Evolutionary conservation across 2,329 filamentous ascomycete species (phyloP).

Genomic region (Microsporum canis): DNA sequence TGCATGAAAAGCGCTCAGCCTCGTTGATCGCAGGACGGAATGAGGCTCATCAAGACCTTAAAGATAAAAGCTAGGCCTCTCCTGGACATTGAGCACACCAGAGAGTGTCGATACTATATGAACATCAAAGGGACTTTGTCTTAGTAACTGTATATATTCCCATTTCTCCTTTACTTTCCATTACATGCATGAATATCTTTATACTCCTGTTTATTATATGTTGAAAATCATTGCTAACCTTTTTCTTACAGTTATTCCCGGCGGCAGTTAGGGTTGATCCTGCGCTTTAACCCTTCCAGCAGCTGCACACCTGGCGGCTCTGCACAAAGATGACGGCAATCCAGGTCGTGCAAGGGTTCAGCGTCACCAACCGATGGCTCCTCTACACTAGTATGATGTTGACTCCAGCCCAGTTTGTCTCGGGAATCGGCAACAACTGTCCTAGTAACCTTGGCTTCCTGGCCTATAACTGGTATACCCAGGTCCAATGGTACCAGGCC

Average conservation of each 20-base stretch:
- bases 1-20: not conserved
- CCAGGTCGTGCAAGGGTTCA: conserved; percentile 1
- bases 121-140: too few relatives aligned
- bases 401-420: conserved; percentile 5
- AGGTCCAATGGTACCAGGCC: conserved; percentile 4
- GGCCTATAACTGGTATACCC: conserved; percentile 9
- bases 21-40: not conserved
- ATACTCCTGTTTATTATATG: too few relatives aligned
- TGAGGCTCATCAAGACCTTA: not conserved
- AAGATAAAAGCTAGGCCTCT: not conserved
- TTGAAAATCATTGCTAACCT: too few relatives aligned
- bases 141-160: not conserved
- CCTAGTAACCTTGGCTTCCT: conserved; percentile 7
- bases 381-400: conserved; percentile 6
- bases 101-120: too few relatives aligned
- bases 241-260: not conserved
- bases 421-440: conserved; percentile 5
- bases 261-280: too few relatives aligned
- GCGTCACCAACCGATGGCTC: conserved; percentile 1
- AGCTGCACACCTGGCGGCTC: not conserved
- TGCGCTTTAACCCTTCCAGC: not conserved
- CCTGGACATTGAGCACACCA: not conserved
- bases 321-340: not conserved
- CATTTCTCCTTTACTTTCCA: too few relatives aligned
- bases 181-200: not conserved